Conservation (phyloP, 2,329 filamentous ascomycete genomes). For the Colletotrichum tropicale region DNA sequence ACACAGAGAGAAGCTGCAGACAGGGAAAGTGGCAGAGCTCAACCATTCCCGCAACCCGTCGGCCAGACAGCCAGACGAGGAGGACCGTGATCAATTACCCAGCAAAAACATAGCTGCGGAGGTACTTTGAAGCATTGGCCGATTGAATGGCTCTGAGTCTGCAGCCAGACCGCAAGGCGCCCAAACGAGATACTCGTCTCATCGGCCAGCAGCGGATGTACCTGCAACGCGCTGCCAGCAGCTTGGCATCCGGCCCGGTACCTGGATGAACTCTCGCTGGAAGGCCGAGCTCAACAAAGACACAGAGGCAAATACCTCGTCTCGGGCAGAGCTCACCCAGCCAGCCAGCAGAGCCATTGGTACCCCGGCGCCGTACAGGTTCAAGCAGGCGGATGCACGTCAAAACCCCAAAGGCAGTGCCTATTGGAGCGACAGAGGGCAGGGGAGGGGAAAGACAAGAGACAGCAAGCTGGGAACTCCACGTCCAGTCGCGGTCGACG, state of each 20-base stretch:
- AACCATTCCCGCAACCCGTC: background rate
- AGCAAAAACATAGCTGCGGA: background rate
- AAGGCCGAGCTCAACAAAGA: background rate
- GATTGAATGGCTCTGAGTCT: background rate
- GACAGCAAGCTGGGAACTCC: conserved; percentile 1
- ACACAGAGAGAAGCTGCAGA: background rate
- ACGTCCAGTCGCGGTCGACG: background rate
- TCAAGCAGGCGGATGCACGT: conserved; percentile 12
- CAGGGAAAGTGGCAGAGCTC: background rate
- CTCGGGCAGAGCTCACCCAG: background rate
- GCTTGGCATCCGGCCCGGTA: background rate
- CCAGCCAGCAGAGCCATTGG: conserved; percentile 1
- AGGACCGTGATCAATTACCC: background rate
- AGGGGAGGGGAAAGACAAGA: background rate
- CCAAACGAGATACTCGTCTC: background rate
- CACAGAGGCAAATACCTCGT: background rate
- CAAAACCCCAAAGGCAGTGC: background rate
- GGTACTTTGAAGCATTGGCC: background rate
- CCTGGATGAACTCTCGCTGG: background rate
- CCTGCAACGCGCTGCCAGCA: background rate
- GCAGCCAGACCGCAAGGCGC: background rate
- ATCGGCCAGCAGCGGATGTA: background rate
- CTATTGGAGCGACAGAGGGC: conserved; percentile 11
- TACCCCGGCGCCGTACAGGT: background rate
- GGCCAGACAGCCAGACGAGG: background rate